phyloP scores from a whole-genome alignment of 441 rosid genomes.

The Dalechampia spathulata region DNA sequence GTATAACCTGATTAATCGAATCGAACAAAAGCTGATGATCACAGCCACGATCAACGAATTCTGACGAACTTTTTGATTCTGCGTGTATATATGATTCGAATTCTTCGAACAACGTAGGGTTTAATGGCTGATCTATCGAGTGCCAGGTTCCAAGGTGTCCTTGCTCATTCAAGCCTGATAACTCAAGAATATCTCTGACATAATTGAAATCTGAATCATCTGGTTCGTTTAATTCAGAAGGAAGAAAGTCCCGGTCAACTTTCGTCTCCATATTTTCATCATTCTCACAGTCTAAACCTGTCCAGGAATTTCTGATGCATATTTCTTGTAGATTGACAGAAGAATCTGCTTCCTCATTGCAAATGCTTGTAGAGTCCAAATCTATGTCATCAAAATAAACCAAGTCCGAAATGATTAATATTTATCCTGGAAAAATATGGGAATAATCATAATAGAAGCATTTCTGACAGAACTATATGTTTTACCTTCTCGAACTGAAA shows the following conservation, averaged over 20 bases:
- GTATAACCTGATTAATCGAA: constrained; percentile 49
- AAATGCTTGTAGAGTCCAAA: too few species aligned
- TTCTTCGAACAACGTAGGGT: constrained; percentile 49
- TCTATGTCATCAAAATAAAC: too few species aligned
- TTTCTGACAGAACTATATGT: too few species aligned
- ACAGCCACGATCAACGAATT: constrained; percentile 15
- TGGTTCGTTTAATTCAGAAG: constrained; percentile 15
- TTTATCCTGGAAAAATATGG: too few species aligned
- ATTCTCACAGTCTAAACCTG: constrained; percentile 11
- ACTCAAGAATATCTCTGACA: constrained; percentile 43
- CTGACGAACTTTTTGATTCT: constrained; percentile 23
- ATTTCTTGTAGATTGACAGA: constrained; percentile 10
- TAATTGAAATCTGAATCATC: constrained; percentile 40
- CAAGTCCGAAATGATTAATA: too few species aligned
- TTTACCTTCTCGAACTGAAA: constrained; percentile 32
- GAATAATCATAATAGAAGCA: too few species aligned
- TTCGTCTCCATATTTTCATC: constrained; percentile 8
- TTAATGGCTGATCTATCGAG: constrained; percentile 57
- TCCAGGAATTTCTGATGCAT: background rate
- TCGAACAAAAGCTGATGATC: constrained; percentile 55
- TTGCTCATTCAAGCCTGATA: constrained; percentile 51
- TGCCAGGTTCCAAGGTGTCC: constrained; percentile 41
- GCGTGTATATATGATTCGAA: constrained; percentile 28
- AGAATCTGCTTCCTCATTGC: too few species aligned
- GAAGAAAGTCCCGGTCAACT: constrained; percentile 9